phyloP scores from a whole-genome alignment of 805 yeast genomes.

The Starmerella cellae region DNA sequence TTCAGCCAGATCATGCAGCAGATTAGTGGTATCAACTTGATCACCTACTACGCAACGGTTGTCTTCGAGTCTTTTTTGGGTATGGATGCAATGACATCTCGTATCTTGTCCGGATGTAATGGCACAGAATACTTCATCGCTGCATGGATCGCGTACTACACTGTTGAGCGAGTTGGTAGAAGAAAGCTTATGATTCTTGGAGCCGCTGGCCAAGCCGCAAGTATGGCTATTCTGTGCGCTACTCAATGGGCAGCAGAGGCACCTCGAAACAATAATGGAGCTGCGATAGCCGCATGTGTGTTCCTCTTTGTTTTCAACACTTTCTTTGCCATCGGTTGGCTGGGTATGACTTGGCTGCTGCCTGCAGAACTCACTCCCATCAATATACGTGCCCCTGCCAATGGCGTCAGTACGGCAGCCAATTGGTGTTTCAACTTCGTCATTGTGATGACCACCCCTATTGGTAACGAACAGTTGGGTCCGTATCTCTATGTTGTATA shows the following conservation, averaged over 20 bases:
- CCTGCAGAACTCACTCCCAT: slow-evolving; percentile 50
- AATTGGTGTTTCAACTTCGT: slow-evolving; percentile 55
- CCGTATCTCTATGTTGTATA: slow-evolving; percentile 50
- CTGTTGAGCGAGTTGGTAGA: slow-evolving; percentile 45
- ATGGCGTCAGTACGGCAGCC: slow-evolving; percentile 49
- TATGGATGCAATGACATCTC: slow-evolving; percentile 32
- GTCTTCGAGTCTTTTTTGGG: slow-evolving; percentile 38
- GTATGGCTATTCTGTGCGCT: slow-evolving; percentile 16
- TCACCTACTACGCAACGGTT: slow-evolving; percentile 45
- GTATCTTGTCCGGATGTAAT: slow-evolving; percentile 35
- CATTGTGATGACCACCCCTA: slow-evolving; percentile 48
- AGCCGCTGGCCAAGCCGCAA: slow-evolving; percentile 34
- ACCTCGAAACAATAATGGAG: slow-evolving; percentile 27
- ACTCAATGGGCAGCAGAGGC: slow-evolving; percentile 31
- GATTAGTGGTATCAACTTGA: slow-evolving; percentile 43
- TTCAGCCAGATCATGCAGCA: slow-evolving; percentile 19
- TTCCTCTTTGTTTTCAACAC: slow-evolving; percentile 42
- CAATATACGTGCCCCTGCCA: slow-evolving; percentile 43
- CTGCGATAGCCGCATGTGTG: slow-evolving; percentile 50
- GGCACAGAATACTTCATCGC: slow-evolving; percentile 31
- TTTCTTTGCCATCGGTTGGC: slow-evolving; percentile 40
- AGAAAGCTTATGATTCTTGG: slow-evolving; percentile 26
- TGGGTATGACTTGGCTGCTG: slow-evolving; percentile 47
- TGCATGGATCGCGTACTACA: slow-evolving; percentile 40
- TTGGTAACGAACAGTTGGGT: slow-evolving; percentile 36